Conservation (phyloP, 2,329 filamentous ascomycete genomes). For the Paecilomyces sp. region DNA sequence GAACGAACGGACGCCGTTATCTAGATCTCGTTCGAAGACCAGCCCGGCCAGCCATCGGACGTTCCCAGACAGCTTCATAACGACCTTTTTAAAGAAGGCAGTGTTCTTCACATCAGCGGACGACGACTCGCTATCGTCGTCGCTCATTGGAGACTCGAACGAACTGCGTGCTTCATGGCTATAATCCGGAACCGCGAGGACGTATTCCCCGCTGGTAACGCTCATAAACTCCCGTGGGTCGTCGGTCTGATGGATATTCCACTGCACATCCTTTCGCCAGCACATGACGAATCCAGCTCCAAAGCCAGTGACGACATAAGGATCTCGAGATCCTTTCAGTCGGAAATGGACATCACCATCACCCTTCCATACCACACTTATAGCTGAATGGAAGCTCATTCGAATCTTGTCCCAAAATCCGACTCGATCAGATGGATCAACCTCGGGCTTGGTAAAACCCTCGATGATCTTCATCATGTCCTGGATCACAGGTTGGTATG, state of each 20-base stretch:
- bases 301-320: constrained; percentile 85
- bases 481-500: constrained; percentile 94
- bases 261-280: constrained; percentile 89
- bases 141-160: constrained; percentile 34
- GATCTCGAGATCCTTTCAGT: constrained; percentile 84
- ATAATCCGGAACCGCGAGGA: constrained; percentile 90
- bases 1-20: constrained; percentile 65
- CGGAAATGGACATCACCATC: constrained; percentile 93
- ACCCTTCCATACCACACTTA: constrained; percentile 85
- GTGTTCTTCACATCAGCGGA: constrained; percentile 61
- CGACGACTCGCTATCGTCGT: constrained; percentile 54
- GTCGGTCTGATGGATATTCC: constrained; percentile 75
- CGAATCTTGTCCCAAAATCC: constrained; percentile 99
- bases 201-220: constrained; percentile 90
- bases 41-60: constrained; percentile 88
- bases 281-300: constrained; percentile 97
- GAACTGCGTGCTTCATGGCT: constrained; percentile 75
- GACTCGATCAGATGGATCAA: constrained; percentile 87
- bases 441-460: constrained; percentile 89
- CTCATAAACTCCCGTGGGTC: constrained; percentile 92
- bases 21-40: constrained; percentile 81
- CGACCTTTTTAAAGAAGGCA: constrained; percentile 92
- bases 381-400: constrained; percentile 84
- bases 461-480: constrained; percentile 99
- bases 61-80: constrained; percentile 97